Evolutionary conservation across 305 asterid genomes (phyloP).

Genomic region (Fraxinus nigra): DNA sequence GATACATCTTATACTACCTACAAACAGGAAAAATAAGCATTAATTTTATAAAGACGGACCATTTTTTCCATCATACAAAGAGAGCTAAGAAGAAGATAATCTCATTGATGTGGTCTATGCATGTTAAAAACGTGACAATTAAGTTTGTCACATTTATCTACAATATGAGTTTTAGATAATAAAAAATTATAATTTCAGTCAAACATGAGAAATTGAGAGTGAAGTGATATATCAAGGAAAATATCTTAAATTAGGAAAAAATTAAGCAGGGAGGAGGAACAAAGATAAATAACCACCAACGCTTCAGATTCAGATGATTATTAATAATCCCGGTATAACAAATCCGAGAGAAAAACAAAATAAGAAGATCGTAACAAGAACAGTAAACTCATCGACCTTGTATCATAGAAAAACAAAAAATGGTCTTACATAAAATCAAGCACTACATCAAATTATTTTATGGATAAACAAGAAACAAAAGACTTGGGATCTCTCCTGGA

Average conservation of each 20-base stretch:
- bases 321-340: neutral
- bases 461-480: neutral
- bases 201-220: neutral
- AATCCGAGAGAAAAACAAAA: neutral
- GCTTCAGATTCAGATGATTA: neutral
- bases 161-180: neutral
- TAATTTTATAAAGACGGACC: neutral
- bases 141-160: neutral
- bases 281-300: neutral
- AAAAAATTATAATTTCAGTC: neutral
- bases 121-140: neutral
- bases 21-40: conserved; percentile 5
- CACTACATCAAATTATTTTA: neutral
- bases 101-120: neutral
- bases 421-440: neutral
- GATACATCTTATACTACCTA: conserved; percentile 72
- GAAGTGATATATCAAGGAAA: neutral
- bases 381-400: neutral
- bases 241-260: neutral
- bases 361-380: neutral
- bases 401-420: neutral
- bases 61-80: neutral
- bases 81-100: neutral
- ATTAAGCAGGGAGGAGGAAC: neutral
- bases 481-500: neutral